phyloP scores from a whole-genome alignment of 169 alveolate species.

The Eimeria tenella region DNA sequence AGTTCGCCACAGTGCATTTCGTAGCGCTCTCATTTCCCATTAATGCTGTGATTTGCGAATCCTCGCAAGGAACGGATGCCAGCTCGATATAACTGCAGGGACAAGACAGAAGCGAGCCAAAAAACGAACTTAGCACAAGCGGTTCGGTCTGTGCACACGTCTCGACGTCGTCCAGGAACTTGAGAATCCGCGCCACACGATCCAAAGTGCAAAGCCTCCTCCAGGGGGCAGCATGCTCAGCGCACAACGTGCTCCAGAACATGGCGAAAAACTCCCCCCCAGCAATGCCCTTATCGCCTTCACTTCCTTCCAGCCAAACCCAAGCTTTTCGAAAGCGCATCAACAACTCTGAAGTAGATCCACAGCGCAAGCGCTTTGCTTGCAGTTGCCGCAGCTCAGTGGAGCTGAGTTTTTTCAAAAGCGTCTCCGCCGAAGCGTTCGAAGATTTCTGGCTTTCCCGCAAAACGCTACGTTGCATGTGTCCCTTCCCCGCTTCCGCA shows the following conservation, averaged over 20 bases:
- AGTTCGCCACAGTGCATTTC: slow-evolving; percentile 15
- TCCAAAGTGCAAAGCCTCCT: slow-evolving; percentile 46
- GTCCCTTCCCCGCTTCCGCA: neutral
- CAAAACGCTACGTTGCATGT: neutral
- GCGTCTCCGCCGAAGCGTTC: neutral
- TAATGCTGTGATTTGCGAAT: neutral
- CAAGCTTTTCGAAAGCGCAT: slow-evolving; percentile 55
- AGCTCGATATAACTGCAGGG: slow-evolving; percentile 42
- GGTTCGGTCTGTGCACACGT: slow-evolving; percentile 38
- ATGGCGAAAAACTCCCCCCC: neutral
- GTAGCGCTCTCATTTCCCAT: neutral
- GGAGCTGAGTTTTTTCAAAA: slow-evolving; percentile 18
- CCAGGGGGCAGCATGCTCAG: slow-evolving; percentile 66
- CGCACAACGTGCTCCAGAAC: slow-evolving; percentile 35
- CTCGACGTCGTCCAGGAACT: neutral
- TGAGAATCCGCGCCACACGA: slow-evolving; percentile 33
- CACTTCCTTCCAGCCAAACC: slow-evolving; percentile 36
- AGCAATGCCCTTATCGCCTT: slow-evolving; percentile 7
- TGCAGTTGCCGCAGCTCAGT: slow-evolving; percentile 62
- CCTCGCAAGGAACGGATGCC: neutral
- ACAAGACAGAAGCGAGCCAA: slow-evolving; percentile 63
- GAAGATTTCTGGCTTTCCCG: neutral
- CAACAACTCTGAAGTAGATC: slow-evolving; percentile 25
- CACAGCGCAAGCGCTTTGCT: slow-evolving; percentile 7
- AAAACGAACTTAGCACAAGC: slow-evolving; percentile 41